These are phyloP conservation scores for Elsinoe arachidis DNA, from an alignment of 2,329 filamentous ascomycete species.

Conservation along the genomic window DNA sequence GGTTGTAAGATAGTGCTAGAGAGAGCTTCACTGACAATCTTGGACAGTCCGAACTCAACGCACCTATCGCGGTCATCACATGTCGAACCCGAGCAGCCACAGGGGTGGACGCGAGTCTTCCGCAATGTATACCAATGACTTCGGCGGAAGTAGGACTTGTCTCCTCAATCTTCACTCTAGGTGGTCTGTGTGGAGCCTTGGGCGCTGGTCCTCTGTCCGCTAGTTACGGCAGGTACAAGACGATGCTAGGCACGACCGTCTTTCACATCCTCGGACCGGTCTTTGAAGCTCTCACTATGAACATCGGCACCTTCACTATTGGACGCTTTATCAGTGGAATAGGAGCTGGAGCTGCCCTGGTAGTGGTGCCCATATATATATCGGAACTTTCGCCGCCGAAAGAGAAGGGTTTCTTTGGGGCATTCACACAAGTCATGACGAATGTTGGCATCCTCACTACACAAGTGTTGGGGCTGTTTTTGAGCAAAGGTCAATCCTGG, in stretches of 20 bases:
- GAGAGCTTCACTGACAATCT: slow-evolving; percentile 13
- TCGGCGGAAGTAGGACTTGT: slow-evolving; percentile 74
- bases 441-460: slow-evolving; percentile 76
- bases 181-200: slow-evolving; percentile 76
- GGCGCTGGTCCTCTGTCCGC: slow-evolving; percentile 71
- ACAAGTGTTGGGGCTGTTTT: slow-evolving; percentile 77
- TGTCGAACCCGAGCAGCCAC: slow-evolving; percentile 55
- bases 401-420: slow-evolving; percentile 56
- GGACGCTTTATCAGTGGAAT: slow-evolving; percentile 75
- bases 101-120: slow-evolving; percentile 30
- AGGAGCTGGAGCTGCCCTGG: slow-evolving; percentile 79
- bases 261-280: slow-evolving; percentile 69
- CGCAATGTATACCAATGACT: slow-evolving; percentile 83
- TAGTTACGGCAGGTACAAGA: slow-evolving; percentile 61
- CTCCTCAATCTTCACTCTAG: slow-evolving; percentile 83
- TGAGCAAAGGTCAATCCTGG: slow-evolving; percentile 75
- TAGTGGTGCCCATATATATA: slow-evolving; percentile 90
- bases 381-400: slow-evolving; percentile 75
- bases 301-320: slow-evolving; percentile 57
- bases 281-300: slow-evolving; percentile 63
- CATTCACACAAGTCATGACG: slow-evolving; percentile 85
- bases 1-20: slow-evolving; percentile 19
- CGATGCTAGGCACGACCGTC: slow-evolving; percentile 68
- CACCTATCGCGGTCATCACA: slow-evolving; percentile 86
- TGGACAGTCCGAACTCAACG: slow-evolving; percentile 78